These are phyloP conservation scores for Cryptococcus sp. DNA, from an alignment of 1,284 basidiomycete genomes.

Conservation along the genomic window DNA sequence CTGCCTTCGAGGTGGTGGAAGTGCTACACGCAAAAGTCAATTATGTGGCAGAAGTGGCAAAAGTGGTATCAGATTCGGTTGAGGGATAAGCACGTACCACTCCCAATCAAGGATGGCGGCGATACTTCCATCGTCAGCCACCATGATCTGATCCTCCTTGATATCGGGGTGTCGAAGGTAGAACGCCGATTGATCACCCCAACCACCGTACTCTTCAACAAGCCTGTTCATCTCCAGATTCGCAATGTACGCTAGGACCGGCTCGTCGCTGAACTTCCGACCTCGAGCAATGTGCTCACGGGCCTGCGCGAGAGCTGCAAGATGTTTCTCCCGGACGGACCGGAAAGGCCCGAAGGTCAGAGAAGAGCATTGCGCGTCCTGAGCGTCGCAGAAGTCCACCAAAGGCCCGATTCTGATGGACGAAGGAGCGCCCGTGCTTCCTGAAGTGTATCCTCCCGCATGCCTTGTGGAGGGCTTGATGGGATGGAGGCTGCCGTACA, in stretches of 20 bases:
- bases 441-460: background rate
- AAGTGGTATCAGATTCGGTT: too few species aligned
- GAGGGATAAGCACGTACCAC: constrained; percentile 7
- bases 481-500: background rate
- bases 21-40: too few species aligned
- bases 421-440: too few species aligned
- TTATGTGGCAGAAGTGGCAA: too few species aligned
- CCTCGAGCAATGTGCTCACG: background rate
- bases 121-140: constrained; percentile 9
- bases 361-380: background rate
- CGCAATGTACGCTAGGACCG: background rate
- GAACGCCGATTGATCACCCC: constrained; percentile 6
- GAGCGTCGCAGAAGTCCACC: background rate
- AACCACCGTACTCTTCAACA: background rate
- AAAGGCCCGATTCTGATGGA: constrained; percentile 3
- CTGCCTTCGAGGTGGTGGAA: too few species aligned
- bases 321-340: constrained; percentile 13
- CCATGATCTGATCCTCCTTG: constrained; percentile 17
- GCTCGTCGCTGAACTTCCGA: background rate
- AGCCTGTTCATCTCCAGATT: constrained; percentile 7
- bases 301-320: constrained; percentile 7
- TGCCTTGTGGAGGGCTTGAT: background rate
- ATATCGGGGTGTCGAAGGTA: constrained; percentile 21
- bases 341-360: constrained; percentile 15
- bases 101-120: constrained; percentile 23